phyloP scores from a whole-genome alignment of 1,284 basidiomycete genomes.

The Ustilago nuda region DNA sequence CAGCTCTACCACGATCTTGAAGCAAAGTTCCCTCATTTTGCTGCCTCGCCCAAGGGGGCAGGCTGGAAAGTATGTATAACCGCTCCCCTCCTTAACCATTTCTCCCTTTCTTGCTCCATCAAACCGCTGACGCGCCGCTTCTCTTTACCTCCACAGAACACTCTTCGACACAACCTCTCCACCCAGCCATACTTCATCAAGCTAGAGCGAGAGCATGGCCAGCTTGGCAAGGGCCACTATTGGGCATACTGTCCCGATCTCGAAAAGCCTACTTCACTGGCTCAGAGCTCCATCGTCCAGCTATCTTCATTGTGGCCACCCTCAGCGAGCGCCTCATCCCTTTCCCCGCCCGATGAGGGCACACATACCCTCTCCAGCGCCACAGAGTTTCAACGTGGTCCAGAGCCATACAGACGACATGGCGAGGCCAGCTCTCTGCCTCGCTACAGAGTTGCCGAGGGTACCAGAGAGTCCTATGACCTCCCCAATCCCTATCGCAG shows the following conservation, averaged over 20 bases:
- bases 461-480: background rate
- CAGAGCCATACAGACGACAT: background rate
- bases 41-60: conserved; percentile 21
- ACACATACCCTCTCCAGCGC: conserved; percentile 6
- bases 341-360: conserved; percentile 5
- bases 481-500: background rate
- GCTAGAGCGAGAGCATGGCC: conserved; percentile 36
- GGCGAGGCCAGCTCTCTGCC: background rate
- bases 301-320: conserved; percentile 34
- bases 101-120: background rate
- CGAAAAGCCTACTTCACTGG: conserved; percentile 41
- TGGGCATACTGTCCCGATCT: conserved; percentile 46
- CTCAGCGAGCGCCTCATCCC: conserved; percentile 13
- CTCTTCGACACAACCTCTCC: conserved; percentile 50
- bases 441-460: background rate
- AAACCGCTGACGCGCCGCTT: background rate
- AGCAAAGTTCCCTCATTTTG: conserved; percentile 44
- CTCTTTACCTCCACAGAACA: conserved; percentile 26
- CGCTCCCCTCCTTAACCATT: background rate
- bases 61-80: conserved; percentile 45
- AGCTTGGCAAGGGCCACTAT: conserved; percentile 46
- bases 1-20: conserved; percentile 47
- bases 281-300: conserved; percentile 39
- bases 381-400: conserved; percentile 4
- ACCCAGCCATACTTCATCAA: conserved; percentile 52